Evolutionary conservation across 2,329 filamentous ascomycete species (phyloP).

Genomic region (Chalara sp.): DNA sequence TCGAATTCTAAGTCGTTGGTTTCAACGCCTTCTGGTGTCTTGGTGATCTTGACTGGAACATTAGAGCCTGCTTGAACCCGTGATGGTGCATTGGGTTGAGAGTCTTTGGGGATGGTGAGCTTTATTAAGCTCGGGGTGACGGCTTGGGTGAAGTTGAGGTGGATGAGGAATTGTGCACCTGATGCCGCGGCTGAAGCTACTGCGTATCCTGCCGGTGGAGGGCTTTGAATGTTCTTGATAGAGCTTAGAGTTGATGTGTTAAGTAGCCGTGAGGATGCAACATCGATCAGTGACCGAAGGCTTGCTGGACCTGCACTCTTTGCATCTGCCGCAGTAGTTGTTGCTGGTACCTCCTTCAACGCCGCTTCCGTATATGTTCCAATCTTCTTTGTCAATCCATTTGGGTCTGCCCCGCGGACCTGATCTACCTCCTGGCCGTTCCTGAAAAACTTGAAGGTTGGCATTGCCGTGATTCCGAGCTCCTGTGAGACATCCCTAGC

Average conservation of each 20-base stretch:
- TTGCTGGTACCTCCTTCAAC: slow-evolving; percentile 9
- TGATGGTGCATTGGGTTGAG: slow-evolving; percentile 17
- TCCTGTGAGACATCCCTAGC: slow-evolving; percentile 69
- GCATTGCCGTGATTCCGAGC: slow-evolving; percentile 79
- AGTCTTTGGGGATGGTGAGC: slow-evolving; percentile 17
- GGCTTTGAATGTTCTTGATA: slow-evolving; percentile 19
- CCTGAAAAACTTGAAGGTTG: slow-evolving; percentile 89
- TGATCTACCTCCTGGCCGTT: slow-evolving; percentile 64
- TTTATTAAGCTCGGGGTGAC: slow-evolving; percentile 17
- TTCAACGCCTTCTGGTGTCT: slow-evolving; percentile 16
- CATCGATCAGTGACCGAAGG: slow-evolving; percentile 20
- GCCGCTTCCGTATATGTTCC: slow-evolving; percentile 19
- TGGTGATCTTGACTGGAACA: slow-evolving; percentile 14
- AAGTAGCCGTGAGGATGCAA: slow-evolving; percentile 12
- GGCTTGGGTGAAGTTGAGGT: slow-evolving; percentile 18
- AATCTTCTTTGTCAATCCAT: slow-evolving; percentile 51
- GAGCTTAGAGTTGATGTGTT: slow-evolving; percentile 19
- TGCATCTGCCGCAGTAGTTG: slow-evolving; percentile 2
- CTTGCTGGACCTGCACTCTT: slow-evolving; percentile 11
- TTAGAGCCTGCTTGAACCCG: slow-evolving; percentile 21
- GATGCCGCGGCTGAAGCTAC: slow-evolving; percentile 12
- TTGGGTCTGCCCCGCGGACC: slow-evolving; percentile 73
- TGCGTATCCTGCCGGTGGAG: slow-evolving; percentile 22
- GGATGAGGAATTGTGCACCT: slow-evolving; percentile 15
- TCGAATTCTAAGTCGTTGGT: slow-evolving; percentile 21